These are phyloP conservation scores for Termitomyces sp. DNA, from an alignment of 768 basidiomycete genomes.

Conservation along the genomic window DNA sequence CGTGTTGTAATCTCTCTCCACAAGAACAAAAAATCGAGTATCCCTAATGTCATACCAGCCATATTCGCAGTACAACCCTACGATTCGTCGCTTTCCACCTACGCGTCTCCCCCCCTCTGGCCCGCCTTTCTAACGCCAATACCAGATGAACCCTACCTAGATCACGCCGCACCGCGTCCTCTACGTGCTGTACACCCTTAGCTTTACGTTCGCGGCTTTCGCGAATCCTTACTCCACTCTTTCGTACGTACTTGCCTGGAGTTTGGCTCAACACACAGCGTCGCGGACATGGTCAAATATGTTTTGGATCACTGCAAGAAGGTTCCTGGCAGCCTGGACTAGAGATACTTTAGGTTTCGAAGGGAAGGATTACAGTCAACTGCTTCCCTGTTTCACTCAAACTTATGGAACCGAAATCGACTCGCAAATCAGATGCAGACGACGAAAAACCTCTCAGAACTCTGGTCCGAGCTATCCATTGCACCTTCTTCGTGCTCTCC, in stretches of 20 bases:
- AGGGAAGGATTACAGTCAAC: conserved; percentile 60
- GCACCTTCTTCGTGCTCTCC: not conserved
- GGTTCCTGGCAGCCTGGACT: conserved; percentile 69
- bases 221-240: conserved; percentile 56
- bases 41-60: too few relatives aligned
- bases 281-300: conserved; percentile 61
- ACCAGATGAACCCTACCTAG: not conserved
- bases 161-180: conserved; percentile 9
- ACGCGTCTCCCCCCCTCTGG: not conserved
- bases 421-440: conserved; percentile 41
- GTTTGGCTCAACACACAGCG: conserved; percentile 64
- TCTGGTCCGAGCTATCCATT: conserved; percentile 46
- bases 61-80: not conserved
- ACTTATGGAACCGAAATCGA: not conserved
- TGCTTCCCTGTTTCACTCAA: not conserved
- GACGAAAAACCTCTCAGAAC: conserved; percentile 68
- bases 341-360: conserved; percentile 72
- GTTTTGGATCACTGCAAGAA: conserved; percentile 41
- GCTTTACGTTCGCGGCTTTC: conserved; percentile 43
- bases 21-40: too few relatives aligned
- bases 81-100: not conserved
- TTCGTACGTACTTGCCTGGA: conserved; percentile 67
- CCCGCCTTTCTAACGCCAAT: too few relatives aligned
- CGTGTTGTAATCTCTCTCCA: too few relatives aligned
- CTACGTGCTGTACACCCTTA: conserved; percentile 46